Evolutionary conservation across 176 grass and related monocot genomes (phyloP).

Genomic region (bread wheat (Triticum aestivum)): DNA sequence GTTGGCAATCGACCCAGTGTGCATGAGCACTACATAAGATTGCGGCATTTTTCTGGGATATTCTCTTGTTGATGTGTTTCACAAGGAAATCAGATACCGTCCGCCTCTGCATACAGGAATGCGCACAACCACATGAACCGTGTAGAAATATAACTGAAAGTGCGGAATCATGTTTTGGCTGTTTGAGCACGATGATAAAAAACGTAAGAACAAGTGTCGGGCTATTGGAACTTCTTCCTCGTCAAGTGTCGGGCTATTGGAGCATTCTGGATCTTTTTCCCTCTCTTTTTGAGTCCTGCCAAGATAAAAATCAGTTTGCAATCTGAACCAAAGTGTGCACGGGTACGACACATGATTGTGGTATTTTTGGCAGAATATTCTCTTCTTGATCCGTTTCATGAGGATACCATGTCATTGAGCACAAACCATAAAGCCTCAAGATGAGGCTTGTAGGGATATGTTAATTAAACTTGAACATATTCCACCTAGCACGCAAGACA

Average conservation of each 20-base stretch:
- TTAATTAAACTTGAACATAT: constrained; percentile 45
- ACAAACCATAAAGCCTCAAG: constrained; percentile 40
- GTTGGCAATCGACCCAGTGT: not conserved
- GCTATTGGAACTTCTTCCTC: not conserved
- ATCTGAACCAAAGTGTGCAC: not conserved
- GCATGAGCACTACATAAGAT: not conserved
- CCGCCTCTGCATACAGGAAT: not conserved
- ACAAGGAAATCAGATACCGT: constrained; percentile 14
- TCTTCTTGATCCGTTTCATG: constrained; percentile 23
- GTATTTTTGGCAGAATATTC: constrained; percentile 3
- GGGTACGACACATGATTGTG: not conserved
- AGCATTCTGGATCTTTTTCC: not conserved
- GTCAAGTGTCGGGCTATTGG: not conserved
- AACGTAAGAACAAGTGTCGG: not conserved
- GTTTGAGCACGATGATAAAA: not conserved
- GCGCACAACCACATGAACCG: not conserved
- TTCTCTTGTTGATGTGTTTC: not conserved
- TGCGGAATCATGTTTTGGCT: not conserved
- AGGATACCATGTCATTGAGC: constrained; percentile 43
- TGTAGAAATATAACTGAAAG: not conserved
- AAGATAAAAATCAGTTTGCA: not conserved
- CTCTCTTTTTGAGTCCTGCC: not conserved
- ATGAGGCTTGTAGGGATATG: constrained; percentile 28
- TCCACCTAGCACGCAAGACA: constrained; percentile 42
- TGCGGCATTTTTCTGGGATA: not conserved